Evolutionary conservation across 371 early-diverging fungal species (phyloP), one percentile per base, ranked within the genome.

Genomic region (Rhizopus microsporus): DNA sequence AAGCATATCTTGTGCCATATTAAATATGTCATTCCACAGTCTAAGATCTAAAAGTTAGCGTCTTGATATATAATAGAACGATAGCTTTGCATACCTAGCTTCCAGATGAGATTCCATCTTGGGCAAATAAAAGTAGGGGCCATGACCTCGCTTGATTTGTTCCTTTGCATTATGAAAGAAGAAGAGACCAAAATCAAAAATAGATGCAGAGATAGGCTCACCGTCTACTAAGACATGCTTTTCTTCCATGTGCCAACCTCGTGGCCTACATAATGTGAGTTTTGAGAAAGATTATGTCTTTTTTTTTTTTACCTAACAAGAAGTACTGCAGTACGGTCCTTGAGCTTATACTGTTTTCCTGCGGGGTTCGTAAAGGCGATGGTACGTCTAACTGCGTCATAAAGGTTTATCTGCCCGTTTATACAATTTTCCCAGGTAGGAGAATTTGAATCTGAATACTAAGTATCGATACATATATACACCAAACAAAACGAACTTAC

Each of bases 181-280:
- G 87, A 92, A 97, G 57, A 97, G 81, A 30, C 81, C 97, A 77
- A 96, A 97, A 79, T 97, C 97, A 63, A 97, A 95, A 65, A 97
- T 83, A 49, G 94, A 92, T 10, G 88, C 97, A 17, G 97, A 94
- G 57, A 81, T 74, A 58, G 95, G 93, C 74, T 91, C 87, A 23
- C 93, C 94, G 68, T 97, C 96, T 37, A 97, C 77, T 40, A 94
- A 72, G 48, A 97, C 73, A 66, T 96, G 97, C 74, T 91, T 92
- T 75, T 97, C 97, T 60, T 91, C 92, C 87, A 97, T 81, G 72
- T 97, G 97, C 97, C 97, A 97, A 30, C 96, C 97, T 78, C 97
- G 91, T 56, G 97, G 96, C 44, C 97, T 85, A 57, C 57, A 33
- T 15, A 7, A 4, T 3, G 6, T 42, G 6, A 42, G 15, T 15